Conservation (phyloP, 1,284 basidiomycete species). For the Farysia itapuensis region DNA sequence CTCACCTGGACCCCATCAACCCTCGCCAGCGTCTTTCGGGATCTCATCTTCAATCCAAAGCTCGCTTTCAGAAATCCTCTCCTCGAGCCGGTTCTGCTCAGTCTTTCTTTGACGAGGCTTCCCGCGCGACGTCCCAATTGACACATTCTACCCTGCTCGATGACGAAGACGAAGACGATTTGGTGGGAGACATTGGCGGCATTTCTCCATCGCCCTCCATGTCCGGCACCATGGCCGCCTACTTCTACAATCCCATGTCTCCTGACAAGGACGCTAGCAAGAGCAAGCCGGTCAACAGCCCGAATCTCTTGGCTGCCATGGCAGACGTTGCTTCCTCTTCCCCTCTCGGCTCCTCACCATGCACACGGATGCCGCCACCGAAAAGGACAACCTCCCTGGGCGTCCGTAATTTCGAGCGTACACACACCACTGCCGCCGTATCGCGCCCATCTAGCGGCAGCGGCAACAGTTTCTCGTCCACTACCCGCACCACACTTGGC, state of each 20-base stretch:
- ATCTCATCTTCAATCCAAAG: conserved; percentile 1
- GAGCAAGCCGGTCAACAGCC: conserved; percentile 12
- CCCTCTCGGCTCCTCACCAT: conserved; percentile 27
- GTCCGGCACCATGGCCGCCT: conserved; percentile 38
- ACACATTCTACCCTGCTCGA: neutral
- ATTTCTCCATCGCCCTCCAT: conserved; percentile 31
- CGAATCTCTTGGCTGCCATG: conserved; percentile 30
- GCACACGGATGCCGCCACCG: conserved; percentile 27
- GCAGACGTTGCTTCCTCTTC: conserved; percentile 23
- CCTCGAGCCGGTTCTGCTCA: conserved; percentile 18
- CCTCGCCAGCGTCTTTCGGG: conserved; percentile 14
- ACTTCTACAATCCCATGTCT: conserved; percentile 52
- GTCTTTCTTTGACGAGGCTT: conserved; percentile 25
- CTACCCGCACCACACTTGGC: conserved; percentile 22
- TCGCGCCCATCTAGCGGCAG: neutral
- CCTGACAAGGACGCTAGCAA: conserved; percentile 34
- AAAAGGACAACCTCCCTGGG: conserved; percentile 30
- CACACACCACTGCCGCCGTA: conserved; percentile 17
- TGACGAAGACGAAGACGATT: conserved; percentile 6
- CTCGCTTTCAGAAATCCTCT: conserved; percentile 11
- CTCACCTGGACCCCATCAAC: neutral
- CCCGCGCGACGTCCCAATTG: too few species aligned
- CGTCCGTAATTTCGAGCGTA: conserved; percentile 25
- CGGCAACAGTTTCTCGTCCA: neutral
- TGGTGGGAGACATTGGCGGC: neutral